Conservation (phyloP, 345 rosid genomes). For the Tarenaya hassleriana region DNA sequence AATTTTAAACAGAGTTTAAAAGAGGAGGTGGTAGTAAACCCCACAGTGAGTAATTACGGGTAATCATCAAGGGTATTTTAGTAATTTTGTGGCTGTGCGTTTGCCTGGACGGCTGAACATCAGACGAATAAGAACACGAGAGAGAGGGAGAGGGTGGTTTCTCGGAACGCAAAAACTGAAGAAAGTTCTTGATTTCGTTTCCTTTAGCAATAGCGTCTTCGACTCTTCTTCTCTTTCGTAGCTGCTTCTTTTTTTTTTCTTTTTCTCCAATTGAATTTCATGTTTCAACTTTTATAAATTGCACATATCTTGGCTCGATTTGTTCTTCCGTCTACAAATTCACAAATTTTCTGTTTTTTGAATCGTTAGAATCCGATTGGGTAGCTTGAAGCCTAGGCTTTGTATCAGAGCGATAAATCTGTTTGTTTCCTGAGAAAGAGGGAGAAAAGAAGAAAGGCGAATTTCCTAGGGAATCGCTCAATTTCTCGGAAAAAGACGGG, state of each 20-base stretch:
- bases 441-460: neutral
- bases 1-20: too few species aligned
- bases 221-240: conserved; percentile 20
- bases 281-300: conserved; percentile 18
- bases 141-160: neutral
- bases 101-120: conserved; percentile 24
- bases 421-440: conserved; percentile 9
- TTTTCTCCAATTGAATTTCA: neutral
- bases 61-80: conserved; percentile 14
- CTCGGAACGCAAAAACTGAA: neutral
- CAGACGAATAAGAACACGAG: conserved; percentile 16
- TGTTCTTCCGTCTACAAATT: conserved; percentile 1
- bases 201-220: conserved; percentile 29
- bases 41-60: neutral
- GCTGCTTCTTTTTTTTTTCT: conserved; percentile 8
- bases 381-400: conserved; percentile 1
- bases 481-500: too few species aligned
- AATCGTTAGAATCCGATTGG: neutral
- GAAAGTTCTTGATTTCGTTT: neutral
- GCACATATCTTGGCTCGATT: conserved; percentile 14
- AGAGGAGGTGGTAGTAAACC: too few species aligned
- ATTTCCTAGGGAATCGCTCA: conserved; percentile 17
- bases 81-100: conserved; percentile 8
- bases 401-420: conserved; percentile 14
- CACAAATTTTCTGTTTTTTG: neutral